Base-by-base conservation (phyloP, 2,329 filamentous ascomycete genomes). In the Colletotrichum brevisporum region DNA sequence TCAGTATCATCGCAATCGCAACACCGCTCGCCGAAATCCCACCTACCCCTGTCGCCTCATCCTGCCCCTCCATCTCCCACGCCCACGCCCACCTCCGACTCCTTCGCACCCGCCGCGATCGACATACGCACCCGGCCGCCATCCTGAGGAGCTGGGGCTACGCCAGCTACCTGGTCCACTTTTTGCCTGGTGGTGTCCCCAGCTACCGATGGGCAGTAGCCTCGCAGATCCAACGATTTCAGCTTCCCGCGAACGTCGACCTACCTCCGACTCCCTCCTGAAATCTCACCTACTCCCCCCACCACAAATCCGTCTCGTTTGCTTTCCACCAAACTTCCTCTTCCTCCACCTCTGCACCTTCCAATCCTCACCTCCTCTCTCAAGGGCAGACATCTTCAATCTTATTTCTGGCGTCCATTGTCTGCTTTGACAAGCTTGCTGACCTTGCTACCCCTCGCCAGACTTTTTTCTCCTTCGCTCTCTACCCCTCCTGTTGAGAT, bases 171-270 rank as follows among this genome's bases (percentile, higher is more conserved):
- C 56, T 50, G 65, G 12, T 59, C 71, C 75, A 73, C 75, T 73
- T 69, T 68, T 71, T 65, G 72, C 73, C 71, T 74, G 73, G 72
- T 71, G 72, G 59, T 69, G 67, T 68, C 73, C 70, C 63, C 69
- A 67, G 63, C 68, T 72, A 39, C 70, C 63, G 70, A 63, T 63
- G 70, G 63, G 59, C 70, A 63, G 55, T 65, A 72, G 70, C 66
- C 70, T 72, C 69, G 69, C 71, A 69, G 69, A 72, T 72, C 70
- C 70, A 72, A 72, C 70, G 68, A 72, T 61, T 71, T 55, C 70
- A 72, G 70, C 70, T 72, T 68, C 64, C 31, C 64, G 67, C 67
- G 65, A 71, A 69, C 65, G 59, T 71, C 65, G 59, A 66, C 56
- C 51, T 64, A 66, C 56, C 51, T 64, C 51, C 54, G 52, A 60